Evolutionary conservation across 2,329 filamentous ascomycete genomes (phyloP).

Genomic region (Tolypocladium album): DNA sequence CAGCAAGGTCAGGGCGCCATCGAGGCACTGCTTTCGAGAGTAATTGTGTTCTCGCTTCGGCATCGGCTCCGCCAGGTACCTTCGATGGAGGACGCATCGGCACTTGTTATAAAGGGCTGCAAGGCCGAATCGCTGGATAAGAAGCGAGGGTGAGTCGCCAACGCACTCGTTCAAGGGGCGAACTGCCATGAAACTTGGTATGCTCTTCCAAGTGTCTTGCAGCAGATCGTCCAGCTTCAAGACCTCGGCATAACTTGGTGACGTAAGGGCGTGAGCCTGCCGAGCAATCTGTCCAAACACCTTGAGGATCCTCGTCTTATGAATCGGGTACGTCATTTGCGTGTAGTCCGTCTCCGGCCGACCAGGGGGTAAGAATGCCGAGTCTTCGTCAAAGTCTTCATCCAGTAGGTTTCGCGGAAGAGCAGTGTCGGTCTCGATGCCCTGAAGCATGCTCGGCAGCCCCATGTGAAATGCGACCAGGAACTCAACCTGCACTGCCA

Average conservation of each 20-base stretch:
- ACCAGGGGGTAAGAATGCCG: constrained; percentile 40
- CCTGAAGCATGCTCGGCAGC: constrained; percentile 53
- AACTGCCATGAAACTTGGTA: constrained; percentile 39
- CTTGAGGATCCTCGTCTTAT: constrained; percentile 35
- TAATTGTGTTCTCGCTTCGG: constrained; percentile 36
- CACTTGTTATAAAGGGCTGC: constrained; percentile 42
- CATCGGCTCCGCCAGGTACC: constrained; percentile 34
- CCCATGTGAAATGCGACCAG: constrained; percentile 58
- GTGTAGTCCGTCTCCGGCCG: constrained; percentile 51
- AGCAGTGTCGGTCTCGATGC: constrained; percentile 51
- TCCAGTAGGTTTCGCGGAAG: constrained; percentile 54
- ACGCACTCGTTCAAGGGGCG: constrained; percentile 36
- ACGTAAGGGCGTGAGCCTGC: constrained; percentile 36
- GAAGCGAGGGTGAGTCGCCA: constrained; percentile 30
- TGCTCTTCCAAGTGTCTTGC: constrained; percentile 29
- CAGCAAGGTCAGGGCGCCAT: constrained; percentile 37
- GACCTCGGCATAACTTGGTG: constrained; percentile 37
- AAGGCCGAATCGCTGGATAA: constrained; percentile 44
- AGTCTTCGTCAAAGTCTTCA: constrained; percentile 51
- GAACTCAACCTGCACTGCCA: constrained; percentile 48
- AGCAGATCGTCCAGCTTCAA: constrained; percentile 35
- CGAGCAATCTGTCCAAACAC: constrained; percentile 39
- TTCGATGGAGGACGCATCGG: constrained; percentile 44
- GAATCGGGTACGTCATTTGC: constrained; percentile 41
- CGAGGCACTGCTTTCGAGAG: constrained; percentile 39